These are phyloP conservation scores for Phytophthora cactorum DNA, from an alignment of 352 stramenopile species.

Conservation along the genomic window DNA sequence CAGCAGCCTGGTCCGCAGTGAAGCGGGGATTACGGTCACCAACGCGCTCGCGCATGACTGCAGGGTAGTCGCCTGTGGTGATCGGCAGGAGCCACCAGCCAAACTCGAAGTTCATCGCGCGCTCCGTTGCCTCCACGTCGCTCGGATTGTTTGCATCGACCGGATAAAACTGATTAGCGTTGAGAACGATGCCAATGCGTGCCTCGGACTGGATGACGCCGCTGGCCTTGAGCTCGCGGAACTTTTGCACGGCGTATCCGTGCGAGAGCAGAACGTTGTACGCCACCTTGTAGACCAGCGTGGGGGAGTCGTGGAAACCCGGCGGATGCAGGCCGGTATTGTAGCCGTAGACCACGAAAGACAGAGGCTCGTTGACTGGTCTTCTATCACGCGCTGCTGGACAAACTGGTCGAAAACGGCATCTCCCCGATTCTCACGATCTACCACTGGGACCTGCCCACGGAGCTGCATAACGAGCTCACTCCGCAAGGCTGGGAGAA, in stretches of 20 bases:
- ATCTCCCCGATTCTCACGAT: slow-evolving; percentile 93
- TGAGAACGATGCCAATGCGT: slow-evolving; percentile 93
- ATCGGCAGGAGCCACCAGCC: slow-evolving; percentile 92
- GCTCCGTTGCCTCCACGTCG: slow-evolving; percentile 67
- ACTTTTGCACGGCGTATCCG: slow-evolving; percentile 83
- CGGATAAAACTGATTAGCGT: slow-evolving; percentile 84
- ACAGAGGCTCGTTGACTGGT: slow-evolving; percentile 93
- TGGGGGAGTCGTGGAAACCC: slow-evolving; percentile 47
- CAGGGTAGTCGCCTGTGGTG: slow-evolving; percentile 90
- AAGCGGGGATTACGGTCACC: slow-evolving; percentile 89
- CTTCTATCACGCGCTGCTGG: slow-evolving; percentile 93
- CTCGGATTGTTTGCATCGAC: slow-evolving; percentile 61
- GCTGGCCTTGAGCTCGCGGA: slow-evolving; percentile 65
- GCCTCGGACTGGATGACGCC: slow-evolving; percentile 39
- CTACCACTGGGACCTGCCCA: slow-evolving; percentile 95
- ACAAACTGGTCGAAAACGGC: slow-evolving; percentile 66
- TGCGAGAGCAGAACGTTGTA: slow-evolving; percentile 93
- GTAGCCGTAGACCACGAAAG: slow-evolving; percentile 72
- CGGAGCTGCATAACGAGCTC: slow-evolving; percentile 46
- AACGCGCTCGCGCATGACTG: slow-evolving; percentile 86
- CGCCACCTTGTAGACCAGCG: slow-evolving; percentile 50
- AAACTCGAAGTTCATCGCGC: slow-evolving; percentile 90
- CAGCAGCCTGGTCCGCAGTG: slow-evolving; percentile 69
- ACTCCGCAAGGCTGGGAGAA: slow-evolving; percentile 61
- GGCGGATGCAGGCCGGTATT: slow-evolving; percentile 71